Evolutionary conservation across 495 filamentous ascomycete genomes (phyloP), one percentile per base, ranked within the genome.

Genomic region (Neurospora africana): DNA sequence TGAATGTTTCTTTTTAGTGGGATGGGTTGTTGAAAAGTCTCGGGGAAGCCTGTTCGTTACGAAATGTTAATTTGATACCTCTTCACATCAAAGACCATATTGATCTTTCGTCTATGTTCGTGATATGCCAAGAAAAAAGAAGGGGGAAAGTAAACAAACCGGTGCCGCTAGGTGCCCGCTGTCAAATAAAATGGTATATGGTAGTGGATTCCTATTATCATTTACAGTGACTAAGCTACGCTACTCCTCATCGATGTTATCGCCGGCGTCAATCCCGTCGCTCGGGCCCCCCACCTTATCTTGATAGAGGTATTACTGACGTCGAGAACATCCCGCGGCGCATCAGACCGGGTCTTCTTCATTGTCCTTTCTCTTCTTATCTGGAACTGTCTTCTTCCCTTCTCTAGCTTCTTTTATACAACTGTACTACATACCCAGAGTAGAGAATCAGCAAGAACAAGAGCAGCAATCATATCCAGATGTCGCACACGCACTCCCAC

Each of bases 401-500:
- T 58, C 17, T 27, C 13, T 33, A 61, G 23, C 13, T 30, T 9
- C 27, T 33, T 33, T 30, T 7, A 0, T 58, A 58, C 7, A 38
- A 11, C 10, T 38, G 37, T 11, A 11, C 37, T 36, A 38, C 37
- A 38, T 21, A 13, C 27, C 27, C 38, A 47, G 13, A 27, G 4
- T 43, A 21, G 17, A 17, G 7, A 65, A 65, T 7, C 0, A 40
- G 0, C 17, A 44, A 23, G 0, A 23, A 4, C n/a, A 23, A 21
- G 9, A 27, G 37, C 69, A 33, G 68, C 36, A 36, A 40, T 37
- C 27, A 70, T n/a, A 68, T 38, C 37, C 37, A 23, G 19, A 70
- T 67, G 71, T 70, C 75, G 30, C 75, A 72, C 53, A 68, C 73
- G 13, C 77, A 79, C 61, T 76, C 79, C 41, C 79, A 81, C 76